phyloP scores from a whole-genome alignment of 139 green algal genomes.

The Chlorella sp. region DNA sequence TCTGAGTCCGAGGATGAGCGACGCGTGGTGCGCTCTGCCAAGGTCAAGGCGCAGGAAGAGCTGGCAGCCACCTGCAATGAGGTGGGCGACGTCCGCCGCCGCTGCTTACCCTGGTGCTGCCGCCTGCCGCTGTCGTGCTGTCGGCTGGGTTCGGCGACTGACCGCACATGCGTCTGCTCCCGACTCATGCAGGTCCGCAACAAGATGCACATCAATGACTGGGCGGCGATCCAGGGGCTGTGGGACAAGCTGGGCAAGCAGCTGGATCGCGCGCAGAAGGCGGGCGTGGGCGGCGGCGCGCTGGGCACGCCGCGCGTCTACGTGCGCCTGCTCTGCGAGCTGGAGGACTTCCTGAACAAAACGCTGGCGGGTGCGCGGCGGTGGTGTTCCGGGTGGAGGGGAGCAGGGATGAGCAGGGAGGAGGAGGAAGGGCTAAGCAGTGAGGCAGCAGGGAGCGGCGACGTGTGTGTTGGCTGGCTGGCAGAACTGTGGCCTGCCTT shows the following conservation, averaged over 20 bases:
- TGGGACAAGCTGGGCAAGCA: constrained; percentile 99
- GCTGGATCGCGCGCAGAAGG: constrained; percentile 86
- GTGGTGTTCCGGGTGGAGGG: not conserved
- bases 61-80: constrained; percentile 81
- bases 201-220: constrained; percentile 99
- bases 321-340: constrained; percentile 84
- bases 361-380: constrained; percentile 63
- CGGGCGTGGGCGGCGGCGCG: constrained; percentile 5
- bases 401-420: too few species aligned
- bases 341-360: constrained; percentile 91
- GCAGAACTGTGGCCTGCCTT: too few species aligned
- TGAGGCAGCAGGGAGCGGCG: too few species aligned
- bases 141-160: too few species aligned
- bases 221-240: constrained; percentile 85
- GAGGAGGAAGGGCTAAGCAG: too few species aligned
- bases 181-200: constrained; percentile 61
- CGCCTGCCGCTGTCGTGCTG: not conserved
- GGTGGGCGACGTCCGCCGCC: constrained; percentile 41
- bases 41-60: constrained; percentile 90
- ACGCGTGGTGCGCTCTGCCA: constrained; percentile 80
- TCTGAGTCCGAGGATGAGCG: constrained; percentile 80
- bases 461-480: not conserved
- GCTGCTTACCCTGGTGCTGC: not conserved
- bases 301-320: constrained; percentile 77
- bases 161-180: not conserved